phyloP scores from a whole-genome alignment of 805 yeast species.

The Metschnikowia koreensis region DNA sequence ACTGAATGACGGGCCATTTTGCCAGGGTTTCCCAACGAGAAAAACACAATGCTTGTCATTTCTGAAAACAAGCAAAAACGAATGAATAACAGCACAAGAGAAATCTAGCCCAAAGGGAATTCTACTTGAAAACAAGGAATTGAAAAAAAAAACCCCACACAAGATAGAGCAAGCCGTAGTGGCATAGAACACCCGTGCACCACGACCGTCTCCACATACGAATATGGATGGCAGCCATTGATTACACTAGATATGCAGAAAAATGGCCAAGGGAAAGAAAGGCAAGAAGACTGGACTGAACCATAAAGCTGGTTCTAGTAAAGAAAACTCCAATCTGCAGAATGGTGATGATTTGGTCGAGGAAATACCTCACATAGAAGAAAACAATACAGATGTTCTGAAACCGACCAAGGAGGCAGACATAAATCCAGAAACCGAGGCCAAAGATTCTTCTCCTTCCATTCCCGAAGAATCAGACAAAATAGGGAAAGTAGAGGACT shows the following conservation, averaged over 20 bases:
- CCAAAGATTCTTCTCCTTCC: neutral
- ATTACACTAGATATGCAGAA: neutral
- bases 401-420: neutral
- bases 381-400: neutral
- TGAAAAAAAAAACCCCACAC: neutral
- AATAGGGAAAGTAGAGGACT: neutral
- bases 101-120: neutral
- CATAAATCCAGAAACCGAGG: neutral
- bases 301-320: conserved; percentile 14
- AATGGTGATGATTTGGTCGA: neutral
- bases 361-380: neutral
- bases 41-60: conserved; percentile 16
- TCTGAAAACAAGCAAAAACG: neutral
- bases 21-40: conserved; percentile 43
- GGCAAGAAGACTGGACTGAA: conserved; percentile 10
- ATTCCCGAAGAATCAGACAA: neutral
- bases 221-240: neutral
- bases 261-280: conserved; percentile 7
- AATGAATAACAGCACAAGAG: neutral
- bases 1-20: conserved; percentile 38
- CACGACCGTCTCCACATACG: neutral
- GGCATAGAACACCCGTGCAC: neutral
- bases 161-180: neutral
- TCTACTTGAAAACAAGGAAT: neutral
- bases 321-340: neutral